phyloP scores from a whole-genome alignment of 73 alveolate species.

The Paramecium tetraurelia region DNA sequence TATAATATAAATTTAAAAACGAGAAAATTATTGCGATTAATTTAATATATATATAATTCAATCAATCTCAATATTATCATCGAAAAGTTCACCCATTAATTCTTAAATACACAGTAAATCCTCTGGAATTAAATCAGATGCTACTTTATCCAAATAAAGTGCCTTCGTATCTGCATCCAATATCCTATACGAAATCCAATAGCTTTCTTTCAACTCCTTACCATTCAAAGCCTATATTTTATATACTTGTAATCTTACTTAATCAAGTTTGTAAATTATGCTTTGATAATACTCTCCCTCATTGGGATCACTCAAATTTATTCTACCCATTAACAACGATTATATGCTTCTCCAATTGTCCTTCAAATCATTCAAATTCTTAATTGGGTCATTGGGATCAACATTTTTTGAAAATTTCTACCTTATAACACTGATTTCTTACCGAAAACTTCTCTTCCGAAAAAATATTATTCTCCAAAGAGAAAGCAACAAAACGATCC shows the following conservation, averaged over 20 bases:
- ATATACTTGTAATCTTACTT: not conserved
- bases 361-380: not conserved
- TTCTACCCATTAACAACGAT: not conserved
- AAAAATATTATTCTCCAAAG: not conserved
- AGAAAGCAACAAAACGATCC: not conserved
- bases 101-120: not conserved
- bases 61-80: not conserved
- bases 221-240: not conserved
- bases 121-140: not conserved
- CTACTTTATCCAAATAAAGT: not conserved
- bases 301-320: not conserved
- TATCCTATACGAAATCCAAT: constrained; percentile 13
- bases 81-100: not conserved
- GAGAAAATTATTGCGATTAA: not conserved
- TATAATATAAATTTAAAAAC: not conserved
- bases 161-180: constrained; percentile 24
- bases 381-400: not conserved
- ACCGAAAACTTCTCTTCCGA: not conserved
- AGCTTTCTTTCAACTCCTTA: not conserved
- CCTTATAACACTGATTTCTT: not conserved
- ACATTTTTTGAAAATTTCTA: constrained; percentile 20
- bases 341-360: not conserved
- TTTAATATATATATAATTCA: not conserved
- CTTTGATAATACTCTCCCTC: not conserved
- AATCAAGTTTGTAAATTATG: not conserved